phyloP scores from a whole-genome alignment of 108 stramenopile genomes.

The Cyclotella baltica region DNA sequence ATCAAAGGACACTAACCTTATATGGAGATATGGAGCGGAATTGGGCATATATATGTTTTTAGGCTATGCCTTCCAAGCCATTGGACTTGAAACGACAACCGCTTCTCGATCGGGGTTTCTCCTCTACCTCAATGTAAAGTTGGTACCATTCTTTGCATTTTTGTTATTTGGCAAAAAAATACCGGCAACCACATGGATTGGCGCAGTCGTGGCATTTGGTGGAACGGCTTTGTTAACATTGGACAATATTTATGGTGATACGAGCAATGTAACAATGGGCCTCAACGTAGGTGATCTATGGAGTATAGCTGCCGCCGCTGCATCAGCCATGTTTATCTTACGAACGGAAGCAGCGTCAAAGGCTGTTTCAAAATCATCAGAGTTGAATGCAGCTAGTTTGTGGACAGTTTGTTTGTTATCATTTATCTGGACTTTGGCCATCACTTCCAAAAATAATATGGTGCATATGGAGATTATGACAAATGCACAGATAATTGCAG shows the following conservation, averaged over 20 bases:
- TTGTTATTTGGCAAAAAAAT: slow-evolving; percentile 68
- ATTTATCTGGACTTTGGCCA: slow-evolving; percentile 55
- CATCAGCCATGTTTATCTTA: slow-evolving; percentile 90
- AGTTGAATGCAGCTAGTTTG: slow-evolving; percentile 79
- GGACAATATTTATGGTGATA: slow-evolving; percentile 42
- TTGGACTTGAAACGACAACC: slow-evolving; percentile 83
- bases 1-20: slow-evolving; percentile 15
- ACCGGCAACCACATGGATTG: slow-evolving; percentile 68
- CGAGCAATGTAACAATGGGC: slow-evolving; percentile 12
- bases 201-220: slow-evolving; percentile 73
- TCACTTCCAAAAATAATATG: slow-evolving; percentile 12
- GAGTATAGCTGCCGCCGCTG: slow-evolving; percentile 83
- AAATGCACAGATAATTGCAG: not conserved
- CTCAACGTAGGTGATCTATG: slow-evolving; percentile 79
- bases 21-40: slow-evolving; percentile 79
- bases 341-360: slow-evolving; percentile 75
- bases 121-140: slow-evolving; percentile 89
- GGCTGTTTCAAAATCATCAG: slow-evolving; percentile 59
- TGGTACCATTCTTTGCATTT: slow-evolving; percentile 84
- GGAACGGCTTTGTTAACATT: slow-evolving; percentile 83
- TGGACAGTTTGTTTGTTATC: slow-evolving; percentile 66
- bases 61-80: slow-evolving; percentile 88
- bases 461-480: not conserved
- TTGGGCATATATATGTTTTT: slow-evolving; percentile 90
- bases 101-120: slow-evolving; percentile 88